These are phyloP conservation scores for Hawksworthiomyces lignivorus DNA, from an alignment of 2,329 filamentous ascomycete species.

Conservation along the genomic window DNA sequence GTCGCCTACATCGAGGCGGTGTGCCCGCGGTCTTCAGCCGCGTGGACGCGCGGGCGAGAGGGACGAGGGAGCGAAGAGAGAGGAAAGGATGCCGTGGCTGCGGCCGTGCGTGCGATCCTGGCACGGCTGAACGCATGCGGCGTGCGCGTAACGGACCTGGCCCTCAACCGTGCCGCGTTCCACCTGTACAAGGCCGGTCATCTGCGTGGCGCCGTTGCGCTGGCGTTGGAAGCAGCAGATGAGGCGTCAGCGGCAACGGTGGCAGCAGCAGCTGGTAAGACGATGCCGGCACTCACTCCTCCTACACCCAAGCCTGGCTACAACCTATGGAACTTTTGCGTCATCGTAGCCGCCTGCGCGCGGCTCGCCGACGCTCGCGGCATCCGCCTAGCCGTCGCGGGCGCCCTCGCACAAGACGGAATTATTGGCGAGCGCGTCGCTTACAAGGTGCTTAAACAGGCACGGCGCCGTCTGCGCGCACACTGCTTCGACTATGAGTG, in stretches of 20 bases:
- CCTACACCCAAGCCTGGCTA: slow-evolving; percentile 22
- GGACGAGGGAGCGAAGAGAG: neutral
- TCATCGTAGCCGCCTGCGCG: slow-evolving; percentile 21
- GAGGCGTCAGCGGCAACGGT: neutral
- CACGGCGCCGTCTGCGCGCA: slow-evolving; percentile 11
- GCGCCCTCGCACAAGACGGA: slow-evolving; percentile 11
- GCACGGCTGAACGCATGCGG: slow-evolving; percentile 15
- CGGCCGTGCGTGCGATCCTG: slow-evolving; percentile 17
- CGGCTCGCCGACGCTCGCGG: slow-evolving; percentile 19
- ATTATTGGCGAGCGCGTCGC: slow-evolving; percentile 16
- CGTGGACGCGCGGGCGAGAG: neutral
- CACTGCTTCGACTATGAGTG: slow-evolving; percentile 3
- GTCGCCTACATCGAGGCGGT: slow-evolving; percentile 29
- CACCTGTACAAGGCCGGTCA: slow-evolving; percentile 21
- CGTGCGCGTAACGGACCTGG: slow-evolving; percentile 18
- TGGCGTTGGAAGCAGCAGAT: slow-evolving; percentile 21
- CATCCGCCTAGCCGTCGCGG: slow-evolving; percentile 17
- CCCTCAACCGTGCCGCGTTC: slow-evolving; percentile 24
- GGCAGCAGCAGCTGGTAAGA: too few relatives aligned
- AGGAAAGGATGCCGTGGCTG: slow-evolving; percentile 14
- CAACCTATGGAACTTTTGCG: slow-evolving; percentile 24
- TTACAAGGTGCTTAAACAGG: slow-evolving; percentile 17
- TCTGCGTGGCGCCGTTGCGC: slow-evolving; percentile 20
- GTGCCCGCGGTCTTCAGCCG: slow-evolving; percentile 14
- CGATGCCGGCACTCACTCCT: too few relatives aligned